Percentiles rank a stretch among this genome's conserved stretches.
Evolutionary conservation across 1,139 yeast genomes (phyloP).

Genomic region (Geotrichum citri-aurantii): DNA sequence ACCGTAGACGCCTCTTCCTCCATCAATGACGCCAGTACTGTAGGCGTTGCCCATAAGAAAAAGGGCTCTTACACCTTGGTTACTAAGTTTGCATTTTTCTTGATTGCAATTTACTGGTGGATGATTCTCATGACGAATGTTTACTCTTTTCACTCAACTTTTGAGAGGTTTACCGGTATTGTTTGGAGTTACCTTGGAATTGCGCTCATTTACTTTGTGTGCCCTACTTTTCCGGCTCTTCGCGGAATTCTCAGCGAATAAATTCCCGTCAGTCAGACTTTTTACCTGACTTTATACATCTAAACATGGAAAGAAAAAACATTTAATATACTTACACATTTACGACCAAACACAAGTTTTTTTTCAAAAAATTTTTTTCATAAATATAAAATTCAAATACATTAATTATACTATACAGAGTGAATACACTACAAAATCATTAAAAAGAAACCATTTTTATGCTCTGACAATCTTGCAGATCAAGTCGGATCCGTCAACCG

Average conservation of each 20-base stretch:
- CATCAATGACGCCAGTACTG: not conserved
- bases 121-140: slow-evolving; percentile 82
- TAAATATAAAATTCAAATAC: not conserved
- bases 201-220: slow-evolving; percentile 35
- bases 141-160: slow-evolving; percentile 68
- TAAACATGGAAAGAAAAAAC: not conserved
- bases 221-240: not conserved
- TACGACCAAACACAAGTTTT: not conserved
- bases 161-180: slow-evolving; percentile 67
- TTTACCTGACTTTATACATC: not conserved
- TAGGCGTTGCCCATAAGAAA: not conserved
- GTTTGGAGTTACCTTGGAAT: slow-evolving; percentile 53
- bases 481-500: slow-evolving; percentile 90
- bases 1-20: not conserved
- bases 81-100: slow-evolving; percentile 36
- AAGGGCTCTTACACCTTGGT: slow-evolving; percentile 12
- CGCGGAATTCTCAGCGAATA: not conserved
- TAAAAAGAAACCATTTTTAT: not conserved
- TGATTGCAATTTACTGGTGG: slow-evolving; percentile 70
- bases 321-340: not conserved
- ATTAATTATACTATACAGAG: not conserved
- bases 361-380: not conserved
- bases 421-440: not conserved
- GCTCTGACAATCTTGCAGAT: slow-evolving; percentile 45
- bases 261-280: not conserved